Evolutionary conservation across 768 basidiomycete genomes (phyloP).

Genomic region (Antrodiella citrinella): DNA sequence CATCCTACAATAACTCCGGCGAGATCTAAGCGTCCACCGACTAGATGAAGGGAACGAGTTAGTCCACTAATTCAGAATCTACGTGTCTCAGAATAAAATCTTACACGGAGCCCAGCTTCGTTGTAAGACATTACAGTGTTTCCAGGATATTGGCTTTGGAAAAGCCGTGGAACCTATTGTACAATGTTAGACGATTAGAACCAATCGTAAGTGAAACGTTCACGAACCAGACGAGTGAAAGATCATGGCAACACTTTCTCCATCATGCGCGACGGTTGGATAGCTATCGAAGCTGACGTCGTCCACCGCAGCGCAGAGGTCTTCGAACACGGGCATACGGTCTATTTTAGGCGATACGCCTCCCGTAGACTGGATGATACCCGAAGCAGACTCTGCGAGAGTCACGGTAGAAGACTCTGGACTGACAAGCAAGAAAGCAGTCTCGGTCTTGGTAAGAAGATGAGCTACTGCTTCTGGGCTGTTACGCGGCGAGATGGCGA

Average conservation of each 20-base stretch:
- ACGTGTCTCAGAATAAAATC: background rate
- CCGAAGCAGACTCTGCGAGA: conserved; percentile 9
- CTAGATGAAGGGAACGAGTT: background rate
- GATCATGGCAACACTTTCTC: background rate
- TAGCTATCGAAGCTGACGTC: conserved; percentile 1
- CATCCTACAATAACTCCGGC: conserved; percentile 18
- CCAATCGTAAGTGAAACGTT: background rate
- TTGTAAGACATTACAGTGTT: conserved; percentile 2
- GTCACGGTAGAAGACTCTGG: conserved; percentile 14
- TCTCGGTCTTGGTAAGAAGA: conserved; percentile 4
- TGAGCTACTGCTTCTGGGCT: conserved; percentile 1
- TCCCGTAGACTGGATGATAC: background rate
- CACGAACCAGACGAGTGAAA: conserved; percentile 8
- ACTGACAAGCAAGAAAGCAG: conserved; percentile 4
- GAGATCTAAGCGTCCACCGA: conserved; percentile 16
- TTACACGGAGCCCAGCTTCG: background rate
- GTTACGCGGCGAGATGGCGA: conserved; percentile 9
- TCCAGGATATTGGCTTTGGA: conserved; percentile 7
- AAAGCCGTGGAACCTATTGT: conserved; percentile 11
- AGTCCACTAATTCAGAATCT: conserved; percentile 9
- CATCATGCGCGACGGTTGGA: conserved; percentile 4
- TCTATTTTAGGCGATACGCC: conserved; percentile 2
- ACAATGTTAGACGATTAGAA: background rate
- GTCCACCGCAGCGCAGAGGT: conserved; percentile 11
- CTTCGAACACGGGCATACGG: conserved; percentile 17